Conservation (phyloP, 768 basidiomycete genomes). For the Boletus sensibilis region DNA sequence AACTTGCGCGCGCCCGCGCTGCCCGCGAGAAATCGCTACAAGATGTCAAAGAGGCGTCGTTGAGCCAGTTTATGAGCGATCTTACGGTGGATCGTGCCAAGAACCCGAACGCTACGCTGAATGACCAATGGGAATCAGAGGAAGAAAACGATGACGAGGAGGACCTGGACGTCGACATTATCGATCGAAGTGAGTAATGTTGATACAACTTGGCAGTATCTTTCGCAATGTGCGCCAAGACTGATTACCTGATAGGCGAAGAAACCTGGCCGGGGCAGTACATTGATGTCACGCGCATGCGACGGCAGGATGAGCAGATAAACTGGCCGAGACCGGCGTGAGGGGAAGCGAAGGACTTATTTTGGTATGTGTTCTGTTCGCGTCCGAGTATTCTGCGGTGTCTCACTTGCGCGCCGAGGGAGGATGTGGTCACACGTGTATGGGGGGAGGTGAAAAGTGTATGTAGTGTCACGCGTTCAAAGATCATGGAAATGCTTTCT, state of each 20-base stretch:
- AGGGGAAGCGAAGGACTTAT: constrained; percentile 4
- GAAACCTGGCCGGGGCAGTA: constrained; percentile 72
- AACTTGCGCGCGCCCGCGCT: constrained; percentile 70
- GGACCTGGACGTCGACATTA: constrained; percentile 51
- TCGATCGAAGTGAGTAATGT: constrained; percentile 64
- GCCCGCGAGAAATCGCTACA: constrained; percentile 63
- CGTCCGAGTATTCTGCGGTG: not conserved
- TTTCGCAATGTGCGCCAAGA: not conserved
- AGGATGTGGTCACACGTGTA: not conserved
- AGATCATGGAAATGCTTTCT: constrained; percentile 16
- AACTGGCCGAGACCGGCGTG: constrained; percentile 74
- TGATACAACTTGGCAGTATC: not conserved
- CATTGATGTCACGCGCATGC: constrained; percentile 66
- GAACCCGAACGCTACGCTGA: constrained; percentile 55
- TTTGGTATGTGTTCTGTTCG: not conserved
- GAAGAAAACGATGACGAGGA: constrained; percentile 57
- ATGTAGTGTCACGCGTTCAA: not conserved
- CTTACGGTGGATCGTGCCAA: constrained; percentile 67
- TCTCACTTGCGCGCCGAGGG: not conserved
- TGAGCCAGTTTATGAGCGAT: constrained; percentile 77
- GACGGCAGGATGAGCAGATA: constrained; percentile 53
- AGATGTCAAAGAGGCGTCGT: constrained; percentile 69
- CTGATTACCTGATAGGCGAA: constrained; percentile 47
- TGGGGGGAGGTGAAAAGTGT: not conserved
- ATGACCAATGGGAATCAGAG: constrained; percentile 63